Evolutionary conservation across 140 eudicot species (phyloP).

Genomic region (Stevia rebaudiana): DNA sequence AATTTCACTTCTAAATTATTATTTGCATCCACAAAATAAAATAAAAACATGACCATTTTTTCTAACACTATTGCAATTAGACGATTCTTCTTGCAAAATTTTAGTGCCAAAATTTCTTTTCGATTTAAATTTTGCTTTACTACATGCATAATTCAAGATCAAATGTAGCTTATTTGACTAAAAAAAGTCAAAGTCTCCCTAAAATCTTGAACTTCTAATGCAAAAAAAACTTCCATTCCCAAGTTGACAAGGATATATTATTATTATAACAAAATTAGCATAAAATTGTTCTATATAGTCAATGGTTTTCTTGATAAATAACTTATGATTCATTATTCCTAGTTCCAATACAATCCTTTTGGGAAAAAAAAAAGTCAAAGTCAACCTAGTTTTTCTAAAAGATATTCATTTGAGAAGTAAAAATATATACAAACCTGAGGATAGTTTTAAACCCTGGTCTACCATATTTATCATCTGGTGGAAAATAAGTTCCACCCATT

Average conservation of each 20-base stretch:
- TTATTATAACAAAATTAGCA: not conserved
- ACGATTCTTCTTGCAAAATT: not conserved
- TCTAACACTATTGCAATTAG: not conserved
- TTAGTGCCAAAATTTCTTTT: not conserved
- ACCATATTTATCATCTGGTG: constrained; percentile 89
- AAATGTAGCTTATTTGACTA: not conserved
- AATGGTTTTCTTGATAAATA: not conserved
- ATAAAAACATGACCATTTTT: not conserved
- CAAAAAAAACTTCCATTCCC: not conserved
- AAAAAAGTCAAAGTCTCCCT: constrained; percentile 5
- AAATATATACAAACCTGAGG: constrained; percentile 48
- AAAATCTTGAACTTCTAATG: not conserved
- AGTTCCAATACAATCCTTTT: not conserved
- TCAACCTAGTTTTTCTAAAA: not conserved
- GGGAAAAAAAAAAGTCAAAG: not conserved
- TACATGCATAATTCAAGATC: not conserved
- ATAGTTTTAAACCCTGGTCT: constrained; percentile 85
- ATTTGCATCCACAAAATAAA: not conserved
- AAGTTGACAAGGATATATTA: not conserved
- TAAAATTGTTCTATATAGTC: not conserved
- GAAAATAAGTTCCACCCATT: constrained; percentile 97
- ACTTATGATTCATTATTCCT: not conserved
- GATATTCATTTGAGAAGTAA: not conserved
- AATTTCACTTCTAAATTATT: not conserved
- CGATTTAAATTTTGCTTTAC: not conserved